Percentiles rank a stretch among this genome's conserved stretches.
phyloP scores from a whole-genome alignment of 2,329 filamentous ascomycete species.

The Pestalotiopsis sp. region DNA sequence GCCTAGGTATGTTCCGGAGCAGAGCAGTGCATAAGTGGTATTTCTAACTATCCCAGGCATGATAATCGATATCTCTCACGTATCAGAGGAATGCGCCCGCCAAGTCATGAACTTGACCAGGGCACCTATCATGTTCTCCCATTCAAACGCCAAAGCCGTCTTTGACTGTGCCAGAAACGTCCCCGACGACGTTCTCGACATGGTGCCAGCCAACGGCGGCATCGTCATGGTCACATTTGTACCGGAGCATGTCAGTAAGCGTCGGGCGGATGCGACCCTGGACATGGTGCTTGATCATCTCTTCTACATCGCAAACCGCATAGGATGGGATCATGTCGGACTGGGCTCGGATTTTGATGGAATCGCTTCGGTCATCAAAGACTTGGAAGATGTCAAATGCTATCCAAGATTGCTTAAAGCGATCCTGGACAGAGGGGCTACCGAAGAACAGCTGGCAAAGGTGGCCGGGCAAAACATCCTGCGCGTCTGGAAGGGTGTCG shows the following conservation, averaged over 20 bases:
- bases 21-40: neutral
- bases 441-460: constrained; percentile 38
- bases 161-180: constrained; percentile 37
- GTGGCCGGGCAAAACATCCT: constrained; percentile 41
- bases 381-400: constrained; percentile 27
- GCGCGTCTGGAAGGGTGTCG: constrained; percentile 33
- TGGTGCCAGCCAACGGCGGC: constrained; percentile 37
- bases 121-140: constrained; percentile 35
- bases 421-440: constrained; percentile 40
- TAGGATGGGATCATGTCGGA: constrained; percentile 40
- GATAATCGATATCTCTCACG: constrained; percentile 35
- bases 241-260: constrained; percentile 22
- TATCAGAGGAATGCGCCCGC: constrained; percentile 26
- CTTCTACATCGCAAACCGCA: constrained; percentile 28
- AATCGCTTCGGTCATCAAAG: constrained; percentile 27
- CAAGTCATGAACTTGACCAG: constrained; percentile 27
- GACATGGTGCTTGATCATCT: constrained; percentile 36
- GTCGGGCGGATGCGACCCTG: constrained; percentile 27
- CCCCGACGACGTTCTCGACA: constrained; percentile 40
- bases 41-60: constrained; percentile 18
- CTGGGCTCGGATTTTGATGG: constrained; percentile 41
- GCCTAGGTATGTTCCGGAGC: constrained; percentile 25
- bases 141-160: constrained; percentile 29
- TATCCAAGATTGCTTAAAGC: constrained; percentile 28
- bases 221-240: constrained; percentile 43